Conservation (phyloP, 768 basidiomycete species). For the Tulasnella sp. region DNA sequence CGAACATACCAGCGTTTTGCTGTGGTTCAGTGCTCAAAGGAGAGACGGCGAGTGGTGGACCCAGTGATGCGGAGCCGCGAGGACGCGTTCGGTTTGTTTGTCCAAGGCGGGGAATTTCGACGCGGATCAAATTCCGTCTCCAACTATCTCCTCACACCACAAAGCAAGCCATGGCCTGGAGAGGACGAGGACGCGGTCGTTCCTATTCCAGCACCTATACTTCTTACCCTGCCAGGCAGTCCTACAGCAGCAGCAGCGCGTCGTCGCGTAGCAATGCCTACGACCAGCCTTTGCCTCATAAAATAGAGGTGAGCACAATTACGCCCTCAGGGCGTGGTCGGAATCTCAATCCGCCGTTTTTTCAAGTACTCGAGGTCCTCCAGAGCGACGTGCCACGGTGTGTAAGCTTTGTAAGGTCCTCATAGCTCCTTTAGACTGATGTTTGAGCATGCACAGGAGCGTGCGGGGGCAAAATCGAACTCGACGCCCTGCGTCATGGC, state of each 20-base stretch:
- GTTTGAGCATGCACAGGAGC: background rate
- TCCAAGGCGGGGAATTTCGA: background rate
- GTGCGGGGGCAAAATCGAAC: background rate
- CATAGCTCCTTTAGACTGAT: background rate
- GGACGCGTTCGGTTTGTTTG: constrained; percentile 7
- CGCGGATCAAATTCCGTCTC: background rate
- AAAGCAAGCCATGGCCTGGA: background rate
- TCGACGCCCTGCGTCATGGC: constrained; percentile 58
- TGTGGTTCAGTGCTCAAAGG: too few species aligned
- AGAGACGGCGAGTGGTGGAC: background rate
- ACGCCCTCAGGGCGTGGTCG: background rate
- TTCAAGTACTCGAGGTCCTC: background rate
- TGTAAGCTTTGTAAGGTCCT: background rate
- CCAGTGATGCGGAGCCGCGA: background rate
- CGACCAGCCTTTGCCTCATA: background rate
- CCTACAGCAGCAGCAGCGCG: background rate
- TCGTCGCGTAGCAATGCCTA: background rate
- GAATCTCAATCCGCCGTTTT: background rate
- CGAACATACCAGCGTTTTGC: too few species aligned
- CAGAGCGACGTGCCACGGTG: background rate
- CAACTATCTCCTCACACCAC: background rate
- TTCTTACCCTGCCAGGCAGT: background rate
- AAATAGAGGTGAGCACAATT: background rate
- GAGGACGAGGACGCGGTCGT: background rate
- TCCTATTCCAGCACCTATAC: background rate